phyloP scores from a whole-genome alignment of 306 rosid genomes.

The Carpinus viminea region DNA sequence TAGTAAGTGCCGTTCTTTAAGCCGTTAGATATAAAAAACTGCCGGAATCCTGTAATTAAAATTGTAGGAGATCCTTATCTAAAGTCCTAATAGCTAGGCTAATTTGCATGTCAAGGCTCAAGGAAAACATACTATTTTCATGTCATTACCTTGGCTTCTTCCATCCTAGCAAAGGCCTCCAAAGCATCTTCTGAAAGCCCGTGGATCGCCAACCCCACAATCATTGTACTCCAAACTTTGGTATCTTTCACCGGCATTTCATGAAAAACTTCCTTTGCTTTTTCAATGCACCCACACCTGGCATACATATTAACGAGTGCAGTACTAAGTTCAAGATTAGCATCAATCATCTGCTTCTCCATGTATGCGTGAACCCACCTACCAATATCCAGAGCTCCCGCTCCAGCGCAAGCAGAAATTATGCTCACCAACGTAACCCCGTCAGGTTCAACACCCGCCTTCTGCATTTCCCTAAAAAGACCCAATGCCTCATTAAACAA shows the following conservation, averaged over 20 bases:
- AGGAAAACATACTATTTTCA: not conserved
- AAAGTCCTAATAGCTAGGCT: no score
- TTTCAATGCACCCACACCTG: constrained; percentile 32
- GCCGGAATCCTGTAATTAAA: no score
- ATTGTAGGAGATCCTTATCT: no score
- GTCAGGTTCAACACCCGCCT: constrained; percentile 30
- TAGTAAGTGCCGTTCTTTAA: no score
- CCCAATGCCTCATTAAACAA: constrained; percentile 18
- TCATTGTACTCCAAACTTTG: constrained; percentile 35
- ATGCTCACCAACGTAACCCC: constrained; percentile 23
- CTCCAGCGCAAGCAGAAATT: constrained; percentile 23
- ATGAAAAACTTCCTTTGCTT: constrained; percentile 26
- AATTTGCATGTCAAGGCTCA: not conserved
- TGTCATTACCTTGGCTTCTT: constrained; percentile 23
- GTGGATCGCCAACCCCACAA: constrained; percentile 28
- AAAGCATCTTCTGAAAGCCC: constrained; percentile 28
- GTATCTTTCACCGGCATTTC: constrained; percentile 31
- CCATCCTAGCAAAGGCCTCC: constrained; percentile 23
- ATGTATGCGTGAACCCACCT: constrained; percentile 30
- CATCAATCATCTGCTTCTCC: constrained; percentile 18
- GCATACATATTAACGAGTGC: constrained; percentile 37
- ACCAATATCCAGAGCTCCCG: constrained; percentile 25
- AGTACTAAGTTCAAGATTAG: constrained; percentile 32
- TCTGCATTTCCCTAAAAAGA: constrained; percentile 30
- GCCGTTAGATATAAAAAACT: no score